These are phyloP conservation scores for Penicillium frequentans DNA, from an alignment of 2,329 filamentous ascomycete genomes.

Conservation along the genomic window DNA sequence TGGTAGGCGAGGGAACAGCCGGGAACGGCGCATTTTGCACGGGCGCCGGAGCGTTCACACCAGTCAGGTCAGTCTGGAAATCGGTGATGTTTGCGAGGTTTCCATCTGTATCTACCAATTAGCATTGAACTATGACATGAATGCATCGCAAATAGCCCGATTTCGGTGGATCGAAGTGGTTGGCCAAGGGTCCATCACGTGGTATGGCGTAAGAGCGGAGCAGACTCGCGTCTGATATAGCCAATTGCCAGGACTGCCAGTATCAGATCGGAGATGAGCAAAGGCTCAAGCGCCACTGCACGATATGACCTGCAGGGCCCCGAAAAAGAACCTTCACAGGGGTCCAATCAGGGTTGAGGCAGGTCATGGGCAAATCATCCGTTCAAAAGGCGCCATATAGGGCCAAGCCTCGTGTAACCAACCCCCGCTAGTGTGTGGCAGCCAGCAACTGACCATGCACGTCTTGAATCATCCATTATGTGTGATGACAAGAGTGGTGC, in stretches of 20 bases:
- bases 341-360: conserved; percentile 6
- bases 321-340: conserved; percentile 9
- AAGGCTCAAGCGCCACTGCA: conserved; percentile 10
- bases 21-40: conserved; percentile 27
- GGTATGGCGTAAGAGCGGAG: conserved; percentile 34
- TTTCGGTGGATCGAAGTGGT: conserved; percentile 11
- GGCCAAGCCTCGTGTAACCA: conserved; percentile 8
- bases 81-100: conserved; percentile 31
- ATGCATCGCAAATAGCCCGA: conserved; percentile 8
- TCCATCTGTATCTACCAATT: conserved; percentile 27
- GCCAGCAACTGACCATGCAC: conserved; percentile 6
- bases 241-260: conserved; percentile 8
- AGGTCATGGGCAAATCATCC: conserved; percentile 8
- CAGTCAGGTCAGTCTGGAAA: conserved; percentile 31
- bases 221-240: conserved; percentile 22
- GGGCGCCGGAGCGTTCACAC: conserved; percentile 25
- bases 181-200: conserved; percentile 29
- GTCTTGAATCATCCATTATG: conserved; percentile 3
- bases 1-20: conserved; percentile 19
- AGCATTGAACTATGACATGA: conserved; percentile 10
- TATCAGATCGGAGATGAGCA: conserved; percentile 2
- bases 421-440: conserved; percentile 1
- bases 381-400: conserved; percentile 14
- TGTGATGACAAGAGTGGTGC: neutral
- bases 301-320: conserved; percentile 12